Conservation (phyloP, 495 filamentous ascomycete species). For the Hamigera avellanea region DNA sequence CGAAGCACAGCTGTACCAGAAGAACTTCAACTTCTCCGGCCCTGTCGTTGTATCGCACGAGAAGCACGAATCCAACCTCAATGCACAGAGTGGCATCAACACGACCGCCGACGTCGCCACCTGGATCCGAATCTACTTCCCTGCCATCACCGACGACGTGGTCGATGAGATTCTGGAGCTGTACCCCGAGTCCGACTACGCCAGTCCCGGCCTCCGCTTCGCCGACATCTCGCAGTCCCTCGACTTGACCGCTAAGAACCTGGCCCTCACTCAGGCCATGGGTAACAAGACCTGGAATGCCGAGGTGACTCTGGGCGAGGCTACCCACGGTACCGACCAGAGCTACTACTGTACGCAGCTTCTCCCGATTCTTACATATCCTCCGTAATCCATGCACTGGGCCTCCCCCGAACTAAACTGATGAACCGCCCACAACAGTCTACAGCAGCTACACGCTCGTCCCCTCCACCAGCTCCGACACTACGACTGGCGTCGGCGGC, state of each 20-base stretch:
- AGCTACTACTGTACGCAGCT: conserved; percentile 24
- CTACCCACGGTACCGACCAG: conserved; percentile 24
- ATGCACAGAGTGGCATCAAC: conserved; percentile 14
- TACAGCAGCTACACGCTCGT: too few relatives aligned
- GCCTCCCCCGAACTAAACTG: too few relatives aligned
- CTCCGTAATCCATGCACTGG: too few relatives aligned
- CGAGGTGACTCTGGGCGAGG: conserved; percentile 12
- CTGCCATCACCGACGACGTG: conserved; percentile 20
- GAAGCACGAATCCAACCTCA: conserved; percentile 19
- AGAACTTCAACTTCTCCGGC: conserved; percentile 24
- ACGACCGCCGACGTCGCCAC: conserved; percentile 18
- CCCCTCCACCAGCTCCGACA: too few relatives aligned
- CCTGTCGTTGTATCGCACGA: conserved; percentile 23
- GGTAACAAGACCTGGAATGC: conserved; percentile 25
- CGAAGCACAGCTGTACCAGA: conserved; percentile 24
- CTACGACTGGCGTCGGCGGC: too few relatives aligned
- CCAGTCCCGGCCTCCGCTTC: conserved; percentile 18
- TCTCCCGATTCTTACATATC: too few relatives aligned
- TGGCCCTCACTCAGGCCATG: conserved; percentile 18
- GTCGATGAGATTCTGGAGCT: conserved; percentile 13
- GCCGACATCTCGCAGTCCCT: conserved; percentile 24
- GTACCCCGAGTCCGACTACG: conserved; percentile 20
- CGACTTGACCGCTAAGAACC: conserved; percentile 20
- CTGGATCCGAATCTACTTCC: conserved; percentile 20
- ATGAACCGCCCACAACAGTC: too few relatives aligned